These are phyloP conservation scores for Oryza punctata DNA, from an alignment of 176 grass and related monocot species.

Conservation along the genomic window DNA sequence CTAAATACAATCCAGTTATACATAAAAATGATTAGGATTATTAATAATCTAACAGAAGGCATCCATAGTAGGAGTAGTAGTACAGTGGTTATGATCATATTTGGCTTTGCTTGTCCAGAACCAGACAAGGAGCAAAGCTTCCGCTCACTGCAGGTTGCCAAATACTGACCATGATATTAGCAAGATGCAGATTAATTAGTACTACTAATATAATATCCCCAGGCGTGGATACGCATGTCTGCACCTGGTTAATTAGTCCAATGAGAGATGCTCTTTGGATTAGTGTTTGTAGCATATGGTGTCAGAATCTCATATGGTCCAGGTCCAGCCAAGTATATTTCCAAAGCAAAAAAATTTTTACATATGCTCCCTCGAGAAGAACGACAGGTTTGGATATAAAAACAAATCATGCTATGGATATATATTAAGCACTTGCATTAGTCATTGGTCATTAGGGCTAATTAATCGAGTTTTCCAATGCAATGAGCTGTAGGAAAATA, in stretches of 20 bases:
- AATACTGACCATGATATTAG: not conserved
- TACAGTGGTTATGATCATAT: not conserved
- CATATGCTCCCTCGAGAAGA: not conserved
- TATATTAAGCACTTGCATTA: not conserved
- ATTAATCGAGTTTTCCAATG: not conserved
- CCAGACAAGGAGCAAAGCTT: not conserved
- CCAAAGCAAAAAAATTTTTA: not conserved
- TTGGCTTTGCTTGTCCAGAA: not conserved
- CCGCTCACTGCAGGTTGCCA: not conserved
- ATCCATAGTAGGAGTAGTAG: not conserved
- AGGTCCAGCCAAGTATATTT: slow-evolving; percentile 3
- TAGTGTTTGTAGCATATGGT: not conserved
- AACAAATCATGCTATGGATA: not conserved
- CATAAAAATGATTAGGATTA: not conserved
- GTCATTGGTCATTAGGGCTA: not conserved
- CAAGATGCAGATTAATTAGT: not conserved
- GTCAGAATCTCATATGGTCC: slow-evolving; percentile 29
- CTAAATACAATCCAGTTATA: no score
- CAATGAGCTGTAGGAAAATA: not conserved
- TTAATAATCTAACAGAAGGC: not conserved
- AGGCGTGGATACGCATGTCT: not conserved
- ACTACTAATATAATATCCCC: not conserved
- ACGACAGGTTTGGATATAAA: not conserved
- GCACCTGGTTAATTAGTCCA: not conserved
- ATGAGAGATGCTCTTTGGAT: not conserved